These are phyloP conservation scores for Kwoniella sp. DNA, from an alignment of 768 basidiomycete species.

Conservation along the genomic window DNA sequence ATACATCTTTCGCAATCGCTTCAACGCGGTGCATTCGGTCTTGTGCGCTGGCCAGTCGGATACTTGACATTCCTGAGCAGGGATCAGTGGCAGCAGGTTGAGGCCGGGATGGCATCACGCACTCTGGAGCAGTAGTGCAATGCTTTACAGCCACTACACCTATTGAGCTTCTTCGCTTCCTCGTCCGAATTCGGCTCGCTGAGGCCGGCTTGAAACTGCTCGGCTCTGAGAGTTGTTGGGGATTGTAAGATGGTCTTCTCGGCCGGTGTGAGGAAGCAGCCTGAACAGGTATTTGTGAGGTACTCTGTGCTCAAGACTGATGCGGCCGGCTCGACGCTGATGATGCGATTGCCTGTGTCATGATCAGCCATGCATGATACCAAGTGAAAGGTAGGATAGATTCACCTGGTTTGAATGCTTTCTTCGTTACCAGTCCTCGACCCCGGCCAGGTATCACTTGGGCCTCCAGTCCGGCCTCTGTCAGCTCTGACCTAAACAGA, in stretches of 20 bases:
- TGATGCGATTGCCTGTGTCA: constrained; percentile 59
- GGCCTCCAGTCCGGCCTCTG: constrained; percentile 11
- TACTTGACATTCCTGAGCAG: constrained; percentile 62
- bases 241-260: constrained; percentile 28
- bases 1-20: constrained; percentile 29
- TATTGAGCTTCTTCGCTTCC: constrained; percentile 53
- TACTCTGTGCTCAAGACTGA: constrained; percentile 67
- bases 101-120: constrained; percentile 36
- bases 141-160: constrained; percentile 69
- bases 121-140: constrained; percentile 74
- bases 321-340: constrained; percentile 61
- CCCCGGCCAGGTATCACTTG: constrained; percentile 14
- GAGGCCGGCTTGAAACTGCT: not conserved
- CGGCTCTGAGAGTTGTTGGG: not conserved
- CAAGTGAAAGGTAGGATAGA: not conserved
- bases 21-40: constrained; percentile 69
- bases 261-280: constrained; percentile 53
- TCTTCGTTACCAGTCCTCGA: constrained; percentile 19
- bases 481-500: constrained; percentile 1
- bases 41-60: constrained; percentile 72
- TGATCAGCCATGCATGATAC: not conserved
- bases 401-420: constrained; percentile 16
- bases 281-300: constrained; percentile 65
- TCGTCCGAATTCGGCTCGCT: not conserved
- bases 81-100: not conserved